Evolutionary conservation across 2,329 filamentous ascomycete genomes (phyloP), one percentile per base, ranked within the genome.

Genomic region (Pestalotiopsis sp.): DNA sequence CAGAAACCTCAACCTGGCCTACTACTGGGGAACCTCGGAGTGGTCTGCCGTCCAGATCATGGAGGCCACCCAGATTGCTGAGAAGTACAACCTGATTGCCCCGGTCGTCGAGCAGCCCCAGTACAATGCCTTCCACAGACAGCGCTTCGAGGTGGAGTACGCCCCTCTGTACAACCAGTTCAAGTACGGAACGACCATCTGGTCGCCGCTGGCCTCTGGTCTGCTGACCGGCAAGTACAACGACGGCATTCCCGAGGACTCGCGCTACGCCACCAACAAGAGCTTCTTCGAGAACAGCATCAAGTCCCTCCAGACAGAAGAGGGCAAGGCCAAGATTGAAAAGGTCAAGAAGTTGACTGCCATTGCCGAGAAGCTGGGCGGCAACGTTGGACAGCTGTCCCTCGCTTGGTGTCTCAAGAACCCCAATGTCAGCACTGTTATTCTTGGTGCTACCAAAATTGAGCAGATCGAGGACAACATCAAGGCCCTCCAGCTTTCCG

Each of bases 161-260:
- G 85, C 81, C 31, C 87, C 86, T 20, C 75, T 90, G 17, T 90
- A 83, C 79, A 77, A 87, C 69, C 83, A 88, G 74, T 86, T 84
- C 81, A 79, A 85, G 70, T 87, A 87, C 73, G 88, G 88, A 61
- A 88, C 87, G 55, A 83, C 81, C 71, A 81, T 80, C 65, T 76
- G 73, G 71, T 75, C 73, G 81, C 89, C 88, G 23, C 81, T 89
- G 11, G 86, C 84, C 61, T 85, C 82, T 38, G 88, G 88, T 68
- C 78, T 90, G 52, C 77, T 91, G 66, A 90, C 86, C 7, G 88
- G 88, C 74, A 91, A 90, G 79, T 90, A 91, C 83, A 89, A 90
- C 77, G 83, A 89, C 70, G 88, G 87, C 66, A 87, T 90, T 67
- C 87, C 88, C 17, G 84, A 87, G 73, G 87, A 85, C 74, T 90